Percentiles rank a stretch among this genome's conserved stretches.
phyloP scores from a whole-genome alignment of 2,329 filamentous ascomycete genomes.

The Scedosporium boydii region DNA sequence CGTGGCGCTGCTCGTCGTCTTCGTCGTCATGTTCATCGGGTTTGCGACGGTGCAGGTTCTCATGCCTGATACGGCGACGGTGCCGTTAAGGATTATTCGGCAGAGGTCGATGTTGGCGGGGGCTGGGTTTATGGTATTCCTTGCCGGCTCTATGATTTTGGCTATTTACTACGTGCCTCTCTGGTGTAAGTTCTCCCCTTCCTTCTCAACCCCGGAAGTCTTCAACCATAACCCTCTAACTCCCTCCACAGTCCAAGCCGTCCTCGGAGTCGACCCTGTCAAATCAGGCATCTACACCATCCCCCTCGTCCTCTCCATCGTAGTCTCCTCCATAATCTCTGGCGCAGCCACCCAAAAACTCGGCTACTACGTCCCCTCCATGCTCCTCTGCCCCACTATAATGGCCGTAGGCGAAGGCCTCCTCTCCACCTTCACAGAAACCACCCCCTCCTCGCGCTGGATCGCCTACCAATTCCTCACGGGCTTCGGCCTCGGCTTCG shows the following conservation, averaged over 20 bases:
- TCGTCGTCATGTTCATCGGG: slow-evolving; percentile 31
- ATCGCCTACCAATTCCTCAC: slow-evolving; percentile 50
- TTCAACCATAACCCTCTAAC: slow-evolving; percentile 10
- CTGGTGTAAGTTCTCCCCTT: slow-evolving; percentile 35
- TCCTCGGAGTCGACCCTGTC: slow-evolving; percentile 40
- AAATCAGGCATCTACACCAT: slow-evolving; percentile 49
- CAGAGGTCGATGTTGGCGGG: slow-evolving; percentile 45
- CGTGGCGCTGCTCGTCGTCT: slow-evolving; percentile 43
- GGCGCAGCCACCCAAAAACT: slow-evolving; percentile 39
- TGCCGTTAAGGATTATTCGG: slow-evolving; percentile 44
- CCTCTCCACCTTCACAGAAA: slow-evolving; percentile 42
- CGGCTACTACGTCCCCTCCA: slow-evolving; percentile 51
- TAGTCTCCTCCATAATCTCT: slow-evolving; percentile 38
- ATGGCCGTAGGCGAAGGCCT: slow-evolving; percentile 46
- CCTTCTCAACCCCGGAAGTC: neutral
- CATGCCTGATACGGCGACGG: slow-evolving; percentile 45
- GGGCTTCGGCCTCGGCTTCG: slow-evolving; percentile 49
- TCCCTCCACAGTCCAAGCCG: slow-evolving; percentile 39
- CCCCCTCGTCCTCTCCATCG: slow-evolving; percentile 45
- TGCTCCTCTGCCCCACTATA: slow-evolving; percentile 40
- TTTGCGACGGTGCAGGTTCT: slow-evolving; percentile 44
- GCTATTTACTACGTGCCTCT: slow-evolving; percentile 44
- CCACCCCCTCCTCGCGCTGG: slow-evolving; percentile 41
- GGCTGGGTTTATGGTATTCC: slow-evolving; percentile 34
- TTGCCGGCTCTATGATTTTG: slow-evolving; percentile 42